phyloP scores from a whole-genome alignment of 148 eudicot species.

The Rhododendron kiyosumense region DNA sequence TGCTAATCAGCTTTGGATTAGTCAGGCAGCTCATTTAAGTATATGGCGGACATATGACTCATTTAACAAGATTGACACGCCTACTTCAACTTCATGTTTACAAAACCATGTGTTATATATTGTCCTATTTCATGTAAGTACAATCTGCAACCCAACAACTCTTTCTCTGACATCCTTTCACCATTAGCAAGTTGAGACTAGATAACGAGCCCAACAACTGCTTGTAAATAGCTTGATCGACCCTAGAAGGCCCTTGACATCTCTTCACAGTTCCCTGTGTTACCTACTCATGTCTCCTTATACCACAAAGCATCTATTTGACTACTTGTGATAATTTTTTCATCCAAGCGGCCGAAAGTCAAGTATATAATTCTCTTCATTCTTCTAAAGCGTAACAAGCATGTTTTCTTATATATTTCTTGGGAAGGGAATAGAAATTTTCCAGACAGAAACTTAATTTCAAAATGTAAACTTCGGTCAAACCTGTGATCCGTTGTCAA shows the following conservation, averaged over 20 bases:
- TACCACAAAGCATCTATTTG: not conserved
- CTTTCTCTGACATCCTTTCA: not conserved
- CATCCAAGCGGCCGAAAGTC: not conserved
- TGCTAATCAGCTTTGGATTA: not conserved
- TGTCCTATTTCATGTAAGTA: not conserved
- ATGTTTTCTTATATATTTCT: not conserved
- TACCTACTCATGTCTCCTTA: not conserved
- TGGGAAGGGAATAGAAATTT: not conserved
- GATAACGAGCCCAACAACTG: not conserved
- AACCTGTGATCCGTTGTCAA: slow-evolving; percentile 96
- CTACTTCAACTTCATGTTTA: not conserved
- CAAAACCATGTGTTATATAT: not conserved
- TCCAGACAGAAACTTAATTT: not conserved
- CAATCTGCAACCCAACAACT: not conserved
- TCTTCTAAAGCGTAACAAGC: not conserved
- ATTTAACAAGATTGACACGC: not conserved
- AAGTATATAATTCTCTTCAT: not conserved
- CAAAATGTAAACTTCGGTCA: not conserved
- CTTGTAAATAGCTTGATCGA: not conserved
- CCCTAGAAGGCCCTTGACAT: not conserved
- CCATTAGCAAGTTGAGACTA: not conserved
- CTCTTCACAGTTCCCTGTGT: not conserved
- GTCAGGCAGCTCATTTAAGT: not conserved
- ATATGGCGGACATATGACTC: not conserved
- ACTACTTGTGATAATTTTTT: not conserved